These are phyloP conservation scores for Stephania yunnanensis DNA, from an alignment of 164 flowering plant species.

Conservation along the genomic window DNA sequence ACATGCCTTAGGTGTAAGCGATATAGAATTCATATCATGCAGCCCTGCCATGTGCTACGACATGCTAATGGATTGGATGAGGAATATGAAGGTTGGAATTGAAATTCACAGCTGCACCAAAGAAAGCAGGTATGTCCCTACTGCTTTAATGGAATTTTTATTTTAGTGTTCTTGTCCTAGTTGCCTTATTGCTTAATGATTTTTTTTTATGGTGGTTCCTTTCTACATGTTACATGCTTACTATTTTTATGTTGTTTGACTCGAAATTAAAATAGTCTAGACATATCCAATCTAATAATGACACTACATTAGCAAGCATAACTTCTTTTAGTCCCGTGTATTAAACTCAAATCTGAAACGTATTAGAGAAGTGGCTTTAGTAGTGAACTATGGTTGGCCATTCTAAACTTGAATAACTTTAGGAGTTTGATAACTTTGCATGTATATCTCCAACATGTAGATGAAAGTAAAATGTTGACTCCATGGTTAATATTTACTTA, in stretches of 20 bases:
- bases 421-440: not conserved
- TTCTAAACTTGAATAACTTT: too few species aligned
- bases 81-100: too few species aligned
- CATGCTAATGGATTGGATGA: conserved; percentile 72
- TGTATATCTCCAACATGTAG: not conserved
- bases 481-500: not conserved
- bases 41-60: conserved; percentile 51
- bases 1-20: conserved; percentile 63
- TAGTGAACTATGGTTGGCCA: too few species aligned
- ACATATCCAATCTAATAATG: not conserved
- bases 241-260: not conserved
- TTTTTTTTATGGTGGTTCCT: not conserved
- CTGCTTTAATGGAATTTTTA: not conserved
- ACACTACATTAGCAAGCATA: too few species aligned
- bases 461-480: not conserved
- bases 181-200: not conserved
- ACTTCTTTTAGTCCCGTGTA: too few species aligned
- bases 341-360: too few species aligned
- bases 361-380: too few species aligned
- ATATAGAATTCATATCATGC: conserved; percentile 69
- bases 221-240: not conserved
- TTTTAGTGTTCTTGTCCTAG: not conserved
- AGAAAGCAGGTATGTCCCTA: conserved; percentile 45
- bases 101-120: too few species aligned
- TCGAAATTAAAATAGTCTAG: not conserved